A percentile compares a stretch with the other conserved stretches of the same genome.
These are phyloP conservation scores for Kodamaea ohmeri DNA, from an alignment of 1,139 yeast species.

Conservation along the genomic window DNA sequence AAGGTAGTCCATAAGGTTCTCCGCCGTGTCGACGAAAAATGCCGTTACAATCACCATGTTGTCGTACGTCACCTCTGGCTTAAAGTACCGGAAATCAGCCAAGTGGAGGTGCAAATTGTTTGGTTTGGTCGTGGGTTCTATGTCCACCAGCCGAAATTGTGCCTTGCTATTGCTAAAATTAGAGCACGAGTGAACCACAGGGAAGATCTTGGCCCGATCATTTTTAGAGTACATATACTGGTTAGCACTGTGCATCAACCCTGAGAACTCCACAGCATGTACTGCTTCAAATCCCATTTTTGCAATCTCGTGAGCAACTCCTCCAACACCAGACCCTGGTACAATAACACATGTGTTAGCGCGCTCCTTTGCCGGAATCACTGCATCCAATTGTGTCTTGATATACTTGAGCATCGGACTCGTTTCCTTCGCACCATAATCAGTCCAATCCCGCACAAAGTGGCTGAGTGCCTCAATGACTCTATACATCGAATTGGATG, in stretches of 20 bases:
- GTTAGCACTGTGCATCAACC: conserved; percentile 66
- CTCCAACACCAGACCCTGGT: conserved; percentile 82
- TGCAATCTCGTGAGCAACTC: conserved; percentile 64
- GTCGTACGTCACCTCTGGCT: conserved; percentile 27
- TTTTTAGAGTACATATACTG: conserved; percentile 45
- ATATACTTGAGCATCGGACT: conserved; percentile 54
- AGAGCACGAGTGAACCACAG: conserved; percentile 72
- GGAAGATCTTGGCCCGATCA: conserved; percentile 40
- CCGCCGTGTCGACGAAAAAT: conserved; percentile 85
- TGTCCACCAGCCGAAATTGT: conserved; percentile 50
- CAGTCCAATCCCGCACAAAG: conserved; percentile 71
- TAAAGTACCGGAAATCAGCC: conserved; percentile 65
- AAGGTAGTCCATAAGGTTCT: conserved; percentile 69
- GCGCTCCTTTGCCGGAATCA: conserved; percentile 26
- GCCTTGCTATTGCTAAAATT: conserved; percentile 52
- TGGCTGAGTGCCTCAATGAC: conserved; percentile 75
- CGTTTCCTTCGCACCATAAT: conserved; percentile 44
- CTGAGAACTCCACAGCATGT: conserved; percentile 69
- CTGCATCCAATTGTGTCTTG: conserved; percentile 24
- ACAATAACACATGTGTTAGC: conserved; percentile 50
- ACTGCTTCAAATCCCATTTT: conserved; percentile 43
- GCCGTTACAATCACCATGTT: conserved; percentile 64
- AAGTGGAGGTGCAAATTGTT: conserved; percentile 47
- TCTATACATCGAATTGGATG: conserved; percentile 44
- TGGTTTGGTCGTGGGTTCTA: conserved; percentile 42